A percentile compares a stretch with the other conserved stretches of the same genome.
Conservation (phyloP, 805 yeast species). For the Pichia pseudocactophila region DNA sequence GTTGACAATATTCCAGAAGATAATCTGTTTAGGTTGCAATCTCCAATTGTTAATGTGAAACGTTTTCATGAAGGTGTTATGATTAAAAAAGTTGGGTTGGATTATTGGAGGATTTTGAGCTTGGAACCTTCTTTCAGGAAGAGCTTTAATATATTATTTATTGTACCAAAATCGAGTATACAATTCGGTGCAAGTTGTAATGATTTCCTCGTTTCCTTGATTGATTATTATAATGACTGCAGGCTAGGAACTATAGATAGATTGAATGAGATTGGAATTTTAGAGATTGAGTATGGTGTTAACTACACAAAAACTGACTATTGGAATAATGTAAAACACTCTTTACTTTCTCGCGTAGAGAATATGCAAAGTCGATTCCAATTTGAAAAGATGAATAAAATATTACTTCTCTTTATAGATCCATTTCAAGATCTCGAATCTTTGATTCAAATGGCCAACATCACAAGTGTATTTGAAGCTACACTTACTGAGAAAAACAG, state of each 20-base stretch:
- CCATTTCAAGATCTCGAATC: conserved; percentile 36
- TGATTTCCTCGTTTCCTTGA: conserved; percentile 33
- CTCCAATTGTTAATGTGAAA: conserved; percentile 29
- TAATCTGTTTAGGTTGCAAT: conserved; percentile 28
- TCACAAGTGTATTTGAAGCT: conserved; percentile 39
- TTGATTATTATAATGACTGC: conserved; percentile 37
- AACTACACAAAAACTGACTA: conserved; percentile 9
- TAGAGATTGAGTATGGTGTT: conserved; percentile 16
- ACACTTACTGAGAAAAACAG: conserved; percentile 19
- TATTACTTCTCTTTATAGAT: conserved; percentile 40
- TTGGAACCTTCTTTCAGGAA: conserved; percentile 48
- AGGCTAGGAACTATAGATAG: conserved; percentile 14
- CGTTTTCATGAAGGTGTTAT: conserved; percentile 33
- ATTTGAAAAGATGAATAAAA: conserved; percentile 6
- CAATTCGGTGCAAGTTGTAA: conserved; percentile 24
- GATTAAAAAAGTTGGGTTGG: conserved; percentile 39
- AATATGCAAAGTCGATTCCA: conserved; percentile 41
- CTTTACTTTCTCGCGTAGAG: conserved; percentile 60
- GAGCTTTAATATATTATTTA: conserved; percentile 41
- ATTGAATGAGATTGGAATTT: conserved; percentile 32
- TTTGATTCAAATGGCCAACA: conserved; percentile 36
- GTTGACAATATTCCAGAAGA: conserved; percentile 13
- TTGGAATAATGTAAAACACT: conserved; percentile 16
- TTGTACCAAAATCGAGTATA: conserved; percentile 23
- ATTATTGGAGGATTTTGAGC: conserved; percentile 50